Percentiles rank a stretch among this genome's conserved stretches.
Evolutionary conservation across 805 yeast species (phyloP).

Genomic region (Candida arabinofermentans): DNA sequence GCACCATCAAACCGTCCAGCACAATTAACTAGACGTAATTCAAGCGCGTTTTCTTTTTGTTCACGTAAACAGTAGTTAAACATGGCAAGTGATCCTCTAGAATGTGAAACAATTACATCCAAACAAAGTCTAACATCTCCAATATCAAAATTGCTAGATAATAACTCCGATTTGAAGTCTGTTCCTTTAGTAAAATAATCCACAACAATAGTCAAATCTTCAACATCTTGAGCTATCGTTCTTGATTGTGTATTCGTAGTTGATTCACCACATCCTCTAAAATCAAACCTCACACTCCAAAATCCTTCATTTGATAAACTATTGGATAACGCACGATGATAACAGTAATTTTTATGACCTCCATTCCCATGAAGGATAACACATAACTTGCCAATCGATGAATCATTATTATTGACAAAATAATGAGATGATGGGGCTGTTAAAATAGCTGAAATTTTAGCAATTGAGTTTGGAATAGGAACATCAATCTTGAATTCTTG

Average conservation of each 20-base stretch:
- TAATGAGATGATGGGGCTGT: background rate
- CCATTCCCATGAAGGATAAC: conserved; percentile 79
- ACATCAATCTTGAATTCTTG: background rate
- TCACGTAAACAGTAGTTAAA: conserved; percentile 57
- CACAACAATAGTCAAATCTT: conserved; percentile 54
- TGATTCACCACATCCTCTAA: conserved; percentile 81
- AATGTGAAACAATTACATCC: conserved; percentile 67
- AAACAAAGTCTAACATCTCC: conserved; percentile 42
- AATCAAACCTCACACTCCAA: conserved; percentile 65
- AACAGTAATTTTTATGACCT: conserved; percentile 79
- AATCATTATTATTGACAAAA: background rate
- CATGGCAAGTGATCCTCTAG: conserved; percentile 76
- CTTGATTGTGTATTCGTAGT: conserved; percentile 54
- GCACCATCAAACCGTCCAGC: conserved; percentile 63
- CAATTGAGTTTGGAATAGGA: background rate
- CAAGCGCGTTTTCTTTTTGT: conserved; percentile 26
- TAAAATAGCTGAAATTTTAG: background rate
- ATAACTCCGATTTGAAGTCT: too few species aligned
- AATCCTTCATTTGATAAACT: conserved; percentile 57
- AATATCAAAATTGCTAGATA: conserved; percentile 2
- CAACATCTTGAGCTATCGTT: conserved; percentile 56
- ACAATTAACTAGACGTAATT: conserved; percentile 68
- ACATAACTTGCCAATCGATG: background rate
- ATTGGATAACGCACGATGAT: conserved; percentile 60
- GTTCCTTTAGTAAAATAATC: conserved; percentile 29